phyloP scores from a whole-genome alignment of 1,284 basidiomycete species.

The Vanrija sp. region DNA sequence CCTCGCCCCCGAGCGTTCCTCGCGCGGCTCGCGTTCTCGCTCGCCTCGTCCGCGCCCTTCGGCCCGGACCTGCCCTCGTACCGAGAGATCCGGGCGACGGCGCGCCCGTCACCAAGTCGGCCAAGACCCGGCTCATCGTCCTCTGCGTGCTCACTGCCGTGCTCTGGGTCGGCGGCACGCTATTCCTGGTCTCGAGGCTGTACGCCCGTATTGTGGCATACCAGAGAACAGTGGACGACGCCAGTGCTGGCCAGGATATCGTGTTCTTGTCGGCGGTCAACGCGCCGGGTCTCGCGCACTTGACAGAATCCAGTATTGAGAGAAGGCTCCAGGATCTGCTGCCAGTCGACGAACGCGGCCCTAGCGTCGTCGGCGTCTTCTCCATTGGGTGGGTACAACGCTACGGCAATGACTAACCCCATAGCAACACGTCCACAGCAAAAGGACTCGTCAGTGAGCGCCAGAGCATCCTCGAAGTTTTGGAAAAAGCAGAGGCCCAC shows the following conservation, averaged over 20 bases:
- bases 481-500: slow-evolving; percentile 70
- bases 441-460: slow-evolving; percentile 65
- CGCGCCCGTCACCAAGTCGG: slow-evolving; percentile 41
- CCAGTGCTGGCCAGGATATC: slow-evolving; percentile 66
- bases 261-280: slow-evolving; percentile 59
- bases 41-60: not conserved
- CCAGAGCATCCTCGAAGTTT: slow-evolving; percentile 65
- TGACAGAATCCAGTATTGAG: slow-evolving; percentile 53
- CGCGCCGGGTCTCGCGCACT: slow-evolving; percentile 63
- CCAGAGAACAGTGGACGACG: slow-evolving; percentile 59
- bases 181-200: slow-evolving; percentile 63
- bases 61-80: no score
- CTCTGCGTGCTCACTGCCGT: slow-evolving; percentile 61
- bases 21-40: not conserved
- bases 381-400: slow-evolving; percentile 60
- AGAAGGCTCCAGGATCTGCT: slow-evolving; percentile 1
- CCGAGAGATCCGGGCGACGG: slow-evolving; percentile 12
- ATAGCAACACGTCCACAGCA: slow-evolving; percentile 64
- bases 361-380: slow-evolving; percentile 65
- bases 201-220: slow-evolving; percentile 59
- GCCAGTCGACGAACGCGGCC: slow-evolving; percentile 50
- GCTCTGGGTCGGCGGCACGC: slow-evolving; percentile 60
- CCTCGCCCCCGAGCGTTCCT: not conserved
- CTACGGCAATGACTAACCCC: slow-evolving; percentile 1
- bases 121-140: slow-evolving; percentile 60